Conservation (phyloP, 352 stramenopile species). For the Globisporangium yorkense region DNA sequence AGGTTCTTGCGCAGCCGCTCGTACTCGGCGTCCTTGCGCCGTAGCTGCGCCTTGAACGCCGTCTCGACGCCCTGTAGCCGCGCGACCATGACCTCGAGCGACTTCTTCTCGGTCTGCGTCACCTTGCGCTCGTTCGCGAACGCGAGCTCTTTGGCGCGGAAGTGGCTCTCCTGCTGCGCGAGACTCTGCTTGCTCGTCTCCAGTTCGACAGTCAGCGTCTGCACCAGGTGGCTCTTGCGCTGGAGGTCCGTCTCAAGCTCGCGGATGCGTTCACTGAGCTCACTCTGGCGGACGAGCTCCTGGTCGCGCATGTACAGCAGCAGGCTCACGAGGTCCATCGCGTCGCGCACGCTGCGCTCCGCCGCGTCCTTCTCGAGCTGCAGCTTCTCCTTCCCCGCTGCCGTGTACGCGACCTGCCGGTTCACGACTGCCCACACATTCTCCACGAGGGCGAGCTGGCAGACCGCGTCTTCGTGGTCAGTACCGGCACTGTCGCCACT, state of each 20-base stretch:
- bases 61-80: slow-evolving; percentile 68
- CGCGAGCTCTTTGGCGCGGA: slow-evolving; percentile 55
- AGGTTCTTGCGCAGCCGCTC: slow-evolving; percentile 64
- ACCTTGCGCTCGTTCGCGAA: slow-evolving; percentile 39
- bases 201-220: slow-evolving; percentile 37
- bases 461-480: slow-evolving; percentile 8
- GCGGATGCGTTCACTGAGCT: slow-evolving; percentile 37
- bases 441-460: slow-evolving; percentile 8
- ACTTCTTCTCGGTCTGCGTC: slow-evolving; percentile 58
- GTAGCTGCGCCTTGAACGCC: slow-evolving; percentile 65
- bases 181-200: slow-evolving; percentile 41
- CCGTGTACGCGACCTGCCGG: slow-evolving; percentile 4
- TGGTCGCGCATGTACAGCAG: slow-evolving; percentile 49
- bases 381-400: slow-evolving; percentile 11
- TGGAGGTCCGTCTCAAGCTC: slow-evolving; percentile 44
- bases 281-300: slow-evolving; percentile 44
- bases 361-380: slow-evolving; percentile 21
- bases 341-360: slow-evolving; percentile 36
- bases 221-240: slow-evolving; percentile 39
- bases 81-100: slow-evolving; percentile 45
- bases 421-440: slow-evolving; percentile 10
- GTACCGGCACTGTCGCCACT: background rate
- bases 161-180: slow-evolving; percentile 55
- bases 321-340: slow-evolving; percentile 73
- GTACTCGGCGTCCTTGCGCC: slow-evolving; percentile 72